Conservation (phyloP, 208 protist genomes). For the Blechomonas ayalai region DNA sequence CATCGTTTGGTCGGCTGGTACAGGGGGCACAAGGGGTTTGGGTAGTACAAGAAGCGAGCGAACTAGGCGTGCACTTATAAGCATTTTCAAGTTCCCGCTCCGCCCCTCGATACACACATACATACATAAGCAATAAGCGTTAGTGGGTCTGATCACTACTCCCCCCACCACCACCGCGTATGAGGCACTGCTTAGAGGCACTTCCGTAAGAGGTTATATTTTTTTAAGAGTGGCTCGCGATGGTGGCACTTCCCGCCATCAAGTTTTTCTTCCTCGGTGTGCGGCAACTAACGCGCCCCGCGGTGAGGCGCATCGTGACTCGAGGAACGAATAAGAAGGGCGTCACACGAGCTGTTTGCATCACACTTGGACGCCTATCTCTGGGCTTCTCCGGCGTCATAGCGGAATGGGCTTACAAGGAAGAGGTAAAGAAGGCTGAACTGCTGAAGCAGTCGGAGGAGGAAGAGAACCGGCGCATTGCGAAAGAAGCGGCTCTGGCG, state of each 20-base stretch:
- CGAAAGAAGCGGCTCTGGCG: too few relatives aligned
- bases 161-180: background rate
- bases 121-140: too few relatives aligned
- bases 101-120: too few relatives aligned
- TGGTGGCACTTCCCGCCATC: constrained; percentile 65
- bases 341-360: constrained; percentile 57
- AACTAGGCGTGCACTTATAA: too few relatives aligned
- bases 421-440: constrained; percentile 22
- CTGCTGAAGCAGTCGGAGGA: constrained; percentile 18
- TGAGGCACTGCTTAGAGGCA: background rate
- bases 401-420: constrained; percentile 41
- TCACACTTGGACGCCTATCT: constrained; percentile 70
- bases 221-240: constrained; percentile 13
- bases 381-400: constrained; percentile 65
- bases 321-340: constrained; percentile 44
- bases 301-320: constrained; percentile 44
- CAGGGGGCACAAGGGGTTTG: too few relatives aligned
- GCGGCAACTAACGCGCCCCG: constrained; percentile 69
- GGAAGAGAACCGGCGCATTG: constrained; percentile 4
- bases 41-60: too few relatives aligned
- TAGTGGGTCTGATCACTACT: too few relatives aligned
- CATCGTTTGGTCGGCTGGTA: too few relatives aligned
- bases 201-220: background rate
- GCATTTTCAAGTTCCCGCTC: too few relatives aligned
- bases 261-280: constrained; percentile 73